Conservation (phyloP, 345 rosid species). For the Dovyalis caffra region DNA sequence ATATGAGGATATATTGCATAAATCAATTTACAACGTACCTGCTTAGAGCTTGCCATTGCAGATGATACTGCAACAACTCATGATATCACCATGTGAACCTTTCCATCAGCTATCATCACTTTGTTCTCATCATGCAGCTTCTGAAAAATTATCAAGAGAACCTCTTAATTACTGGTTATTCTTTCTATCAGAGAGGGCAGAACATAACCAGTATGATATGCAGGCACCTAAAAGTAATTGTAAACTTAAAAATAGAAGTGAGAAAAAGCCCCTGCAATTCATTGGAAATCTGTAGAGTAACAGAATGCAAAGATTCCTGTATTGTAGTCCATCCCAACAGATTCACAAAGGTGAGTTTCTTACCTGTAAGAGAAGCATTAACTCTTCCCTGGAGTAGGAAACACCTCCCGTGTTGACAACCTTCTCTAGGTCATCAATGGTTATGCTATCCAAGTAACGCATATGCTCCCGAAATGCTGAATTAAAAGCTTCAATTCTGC, state of each 20-base stretch:
- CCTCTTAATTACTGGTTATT: too few species aligned
- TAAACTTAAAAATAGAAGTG: not conserved
- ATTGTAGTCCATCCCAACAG: not conserved
- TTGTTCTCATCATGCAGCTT: slow-evolving; percentile 88
- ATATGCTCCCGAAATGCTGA: slow-evolving; percentile 74
- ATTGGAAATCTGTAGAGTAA: not conserved
- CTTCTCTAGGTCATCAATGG: slow-evolving; percentile 69
- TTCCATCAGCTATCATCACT: slow-evolving; percentile 80
- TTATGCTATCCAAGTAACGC: slow-evolving; percentile 68
- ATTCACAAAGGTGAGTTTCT: too few species aligned
- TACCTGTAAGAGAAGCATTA: slow-evolving; percentile 73
- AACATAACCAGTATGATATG: not conserved
- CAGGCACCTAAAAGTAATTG: not conserved
- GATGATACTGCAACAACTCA: slow-evolving; percentile 20
- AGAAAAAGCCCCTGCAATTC: not conserved
- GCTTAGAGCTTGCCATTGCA: not conserved
- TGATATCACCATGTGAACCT: slow-evolving; percentile 66
- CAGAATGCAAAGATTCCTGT: not conserved
- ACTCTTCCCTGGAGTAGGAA: slow-evolving; percentile 68
- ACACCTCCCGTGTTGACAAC: slow-evolving; percentile 50
- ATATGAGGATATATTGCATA: too few species aligned
- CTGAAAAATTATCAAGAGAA: slow-evolving; percentile 41
- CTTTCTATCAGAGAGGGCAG: not conserved
- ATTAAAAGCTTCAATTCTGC: slow-evolving; percentile 75
- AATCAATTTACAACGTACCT: slow-evolving; percentile 5